Conservation (phyloP, 106 monocot genomes). For the Hemerocallis citrina region DNA sequence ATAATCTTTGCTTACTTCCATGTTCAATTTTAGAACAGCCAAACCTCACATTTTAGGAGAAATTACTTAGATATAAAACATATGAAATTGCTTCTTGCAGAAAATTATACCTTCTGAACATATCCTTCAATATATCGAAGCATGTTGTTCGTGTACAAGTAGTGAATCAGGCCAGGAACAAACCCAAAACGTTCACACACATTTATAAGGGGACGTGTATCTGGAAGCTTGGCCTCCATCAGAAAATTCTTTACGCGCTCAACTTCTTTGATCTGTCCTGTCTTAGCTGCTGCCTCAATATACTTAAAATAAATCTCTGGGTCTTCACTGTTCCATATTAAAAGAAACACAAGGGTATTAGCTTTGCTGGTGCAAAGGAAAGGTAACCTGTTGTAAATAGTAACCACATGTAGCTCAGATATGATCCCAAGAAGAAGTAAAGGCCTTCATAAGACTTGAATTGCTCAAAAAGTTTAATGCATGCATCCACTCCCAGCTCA, state of each 20-base stretch:
- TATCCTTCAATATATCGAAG: constrained; percentile 97
- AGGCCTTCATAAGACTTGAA: too few relatives aligned
- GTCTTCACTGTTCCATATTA: constrained; percentile 88
- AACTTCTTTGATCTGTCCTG: too few relatives aligned
- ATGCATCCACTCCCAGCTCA: constrained; percentile 84
- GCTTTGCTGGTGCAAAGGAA: neutral
- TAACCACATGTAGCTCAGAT: constrained; percentile 89
- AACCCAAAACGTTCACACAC: constrained; percentile 94
- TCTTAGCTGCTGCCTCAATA: too few relatives aligned
- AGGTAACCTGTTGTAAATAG: neutral
- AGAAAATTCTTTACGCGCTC: too few relatives aligned
- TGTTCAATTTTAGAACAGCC: constrained; percentile 33
- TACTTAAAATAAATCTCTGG: constrained; percentile 92
- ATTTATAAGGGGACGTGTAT: constrained; percentile 87
- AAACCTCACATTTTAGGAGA: too few relatives aligned
- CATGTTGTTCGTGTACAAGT: too few relatives aligned
- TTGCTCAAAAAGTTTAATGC: too few relatives aligned
- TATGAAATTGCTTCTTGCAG: constrained; percentile 1
- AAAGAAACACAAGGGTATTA: constrained; percentile 26
- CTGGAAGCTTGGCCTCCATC: too few relatives aligned
- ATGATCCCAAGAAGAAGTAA: constrained; percentile 93
- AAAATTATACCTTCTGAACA: constrained; percentile 70
- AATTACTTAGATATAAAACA: too few relatives aligned
- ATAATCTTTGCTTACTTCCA: neutral
- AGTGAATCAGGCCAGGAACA: constrained; percentile 87